These are phyloP conservation scores for Metarhizium sp. DNA, from an alignment of 2,329 filamentous ascomycete species.

Conservation along the genomic window DNA sequence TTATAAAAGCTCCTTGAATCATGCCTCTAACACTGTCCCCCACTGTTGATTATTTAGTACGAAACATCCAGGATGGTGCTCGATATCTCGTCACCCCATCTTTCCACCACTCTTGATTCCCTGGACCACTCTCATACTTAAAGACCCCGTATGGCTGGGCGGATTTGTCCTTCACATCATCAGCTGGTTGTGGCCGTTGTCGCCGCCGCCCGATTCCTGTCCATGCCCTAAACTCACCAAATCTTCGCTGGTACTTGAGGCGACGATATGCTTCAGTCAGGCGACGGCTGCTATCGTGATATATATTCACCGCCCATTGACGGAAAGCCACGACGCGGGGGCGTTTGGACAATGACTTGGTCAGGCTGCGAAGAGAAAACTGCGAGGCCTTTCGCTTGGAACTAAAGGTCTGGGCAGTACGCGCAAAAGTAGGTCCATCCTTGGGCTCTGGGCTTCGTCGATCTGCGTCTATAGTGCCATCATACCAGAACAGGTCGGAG, in stretches of 20 bases:
- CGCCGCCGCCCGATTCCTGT: slow-evolving; percentile 18
- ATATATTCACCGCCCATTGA: slow-evolving; percentile 19
- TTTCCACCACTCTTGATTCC: slow-evolving; percentile 25
- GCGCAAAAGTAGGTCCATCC: slow-evolving; percentile 1
- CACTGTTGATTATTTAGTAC: not conserved
- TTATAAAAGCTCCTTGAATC: not conserved
- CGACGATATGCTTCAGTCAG: slow-evolving; percentile 16
- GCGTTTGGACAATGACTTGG: slow-evolving; percentile 16
- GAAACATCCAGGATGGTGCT: slow-evolving; percentile 6
- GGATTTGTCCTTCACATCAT: slow-evolving; percentile 15
- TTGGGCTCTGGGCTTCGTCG: slow-evolving; percentile 11
- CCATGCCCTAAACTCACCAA: slow-evolving; percentile 10
- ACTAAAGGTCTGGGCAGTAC: not conserved
- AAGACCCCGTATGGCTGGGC: slow-evolving; percentile 15
- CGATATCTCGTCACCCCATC: slow-evolving; percentile 23
- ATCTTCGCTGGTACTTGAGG: slow-evolving; percentile 16
- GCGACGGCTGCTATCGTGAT: slow-evolving; percentile 14
- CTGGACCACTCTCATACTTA: slow-evolving; percentile 14
- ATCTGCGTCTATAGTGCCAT: slow-evolving; percentile 13
- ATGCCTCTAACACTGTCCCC: not conserved
- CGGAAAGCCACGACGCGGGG: slow-evolving; percentile 17
- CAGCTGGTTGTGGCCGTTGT: slow-evolving; percentile 13
- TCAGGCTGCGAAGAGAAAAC: slow-evolving; percentile 20
- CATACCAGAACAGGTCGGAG: slow-evolving; percentile 17
- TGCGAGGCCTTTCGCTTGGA: slow-evolving; percentile 22